Conservation (phyloP, 2,329 filamentous ascomycete species). For the Macrophomina phaseolina region DNA sequence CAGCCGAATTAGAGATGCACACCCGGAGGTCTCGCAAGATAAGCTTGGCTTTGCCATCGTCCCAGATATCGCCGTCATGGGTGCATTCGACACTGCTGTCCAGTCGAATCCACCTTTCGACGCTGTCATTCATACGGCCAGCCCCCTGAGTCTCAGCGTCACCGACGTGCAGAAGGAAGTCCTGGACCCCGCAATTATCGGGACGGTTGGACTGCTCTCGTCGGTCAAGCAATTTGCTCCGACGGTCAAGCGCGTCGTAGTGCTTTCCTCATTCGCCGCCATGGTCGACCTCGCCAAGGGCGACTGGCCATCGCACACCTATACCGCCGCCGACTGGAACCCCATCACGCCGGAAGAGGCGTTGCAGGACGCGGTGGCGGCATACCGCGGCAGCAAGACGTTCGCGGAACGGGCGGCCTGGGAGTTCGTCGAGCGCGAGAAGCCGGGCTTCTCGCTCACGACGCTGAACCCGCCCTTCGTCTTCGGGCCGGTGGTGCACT, state of each 20-base stretch:
- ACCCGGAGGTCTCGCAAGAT: slow-evolving; percentile 56
- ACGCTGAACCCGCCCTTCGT: slow-evolving; percentile 59
- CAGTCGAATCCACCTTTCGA: slow-evolving; percentile 70
- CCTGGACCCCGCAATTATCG: slow-evolving; percentile 66
- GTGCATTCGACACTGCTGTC: slow-evolving; percentile 69
- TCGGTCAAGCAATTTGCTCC: slow-evolving; percentile 66
- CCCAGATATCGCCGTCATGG: slow-evolving; percentile 71
- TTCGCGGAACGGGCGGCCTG: slow-evolving; percentile 64
- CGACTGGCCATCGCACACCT: slow-evolving; percentile 53
- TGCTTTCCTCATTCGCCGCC: slow-evolving; percentile 73
- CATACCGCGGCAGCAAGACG: slow-evolving; percentile 61
- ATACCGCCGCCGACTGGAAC: slow-evolving; percentile 64
- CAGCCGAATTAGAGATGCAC: slow-evolving; percentile 62
- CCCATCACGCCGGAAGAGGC: slow-evolving; percentile 60
- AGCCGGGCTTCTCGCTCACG: slow-evolving; percentile 55
- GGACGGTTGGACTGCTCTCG: slow-evolving; percentile 67
- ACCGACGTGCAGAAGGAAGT: slow-evolving; percentile 72
- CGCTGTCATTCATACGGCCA: slow-evolving; percentile 60
- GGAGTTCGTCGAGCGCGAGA: slow-evolving; percentile 59
- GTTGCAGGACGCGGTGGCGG: slow-evolving; percentile 47
- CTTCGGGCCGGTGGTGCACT: slow-evolving; percentile 60
- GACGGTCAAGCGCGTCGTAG: slow-evolving; percentile 73
- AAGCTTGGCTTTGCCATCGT: slow-evolving; percentile 71
- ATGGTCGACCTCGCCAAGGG: slow-evolving; percentile 66
- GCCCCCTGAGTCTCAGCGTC: slow-evolving; percentile 75